Base-by-base conservation (phyloP, 78 protist genomes). In the Ministeria vibrans region DNA sequence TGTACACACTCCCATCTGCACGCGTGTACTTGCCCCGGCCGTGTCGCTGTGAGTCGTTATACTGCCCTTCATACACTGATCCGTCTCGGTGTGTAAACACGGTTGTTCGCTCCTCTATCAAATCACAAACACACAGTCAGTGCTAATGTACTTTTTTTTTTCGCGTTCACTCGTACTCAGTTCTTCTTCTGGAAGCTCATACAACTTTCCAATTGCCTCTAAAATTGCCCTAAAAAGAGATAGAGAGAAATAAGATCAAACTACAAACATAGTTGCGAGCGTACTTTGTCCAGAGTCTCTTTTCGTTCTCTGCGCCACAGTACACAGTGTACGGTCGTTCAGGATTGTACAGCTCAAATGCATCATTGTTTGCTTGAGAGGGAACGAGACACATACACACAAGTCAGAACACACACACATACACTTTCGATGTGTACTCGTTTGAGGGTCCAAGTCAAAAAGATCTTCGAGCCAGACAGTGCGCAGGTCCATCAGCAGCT, bases 251-350 rank as follows among this genome's bases (percentile, higher is more conserved):
- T n/a, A n/a, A n/a, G n/a, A n/a, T n/a, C n/a, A n/a, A n/a, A n/a
- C n/a, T n/a, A n/a, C n/a, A n/a, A n/a, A n/a, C n/a, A n/a, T n/a
- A n/a, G n/a, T n/a, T n/a, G n/a, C n/a, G n/a, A n/a, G n/a, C n/a
- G n/a, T n/a, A n/a, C n/a, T n/a, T n/a, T n/a, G n/a, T n/a, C 75
- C 75, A 69, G 39, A 69, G 75, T 36, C 28, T 39, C 75, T 69
- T 69, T 5, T 69, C 13, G 53, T 41, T 42, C 23, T 7, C 5
- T 34, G 75, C 5, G 18, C 75, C 75, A 1, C 38, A 20, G 53
- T 42, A 69, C 6, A 69, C 34, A 1, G 53, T 41, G 75, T 42
- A 69, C 22, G 75, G 75, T 28, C 75, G 75, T 6, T 69, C 75
- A 5, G 75, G 75, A 22, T 34, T 69, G 75, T 42, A 69, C 23